Evolutionary conservation across 495 filamentous ascomycete genomes (phyloP), one percentile per base, ranked within the genome.

Genomic region (Cercophora samala): DNA sequence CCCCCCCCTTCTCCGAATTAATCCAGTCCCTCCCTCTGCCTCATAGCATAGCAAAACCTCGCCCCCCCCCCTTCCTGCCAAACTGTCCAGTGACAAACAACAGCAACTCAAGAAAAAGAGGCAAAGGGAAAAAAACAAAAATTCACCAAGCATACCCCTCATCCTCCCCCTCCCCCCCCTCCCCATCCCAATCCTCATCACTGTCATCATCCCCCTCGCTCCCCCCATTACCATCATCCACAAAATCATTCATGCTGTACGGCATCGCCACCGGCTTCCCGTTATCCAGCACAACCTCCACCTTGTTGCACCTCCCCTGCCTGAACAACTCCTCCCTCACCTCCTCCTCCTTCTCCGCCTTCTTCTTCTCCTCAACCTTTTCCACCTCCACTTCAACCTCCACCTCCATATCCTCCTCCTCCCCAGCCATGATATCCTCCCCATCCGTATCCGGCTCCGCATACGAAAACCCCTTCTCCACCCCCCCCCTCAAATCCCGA

Each of bases 281-380:
- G 74, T 96, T 94, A 72, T 96, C 93, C 62, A 97, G 89, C 21
- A 86, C 81, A 56, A 97, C 83, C 56, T 87, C 85, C n/a, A 97
- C 92, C 42, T 86, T 79, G 24, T 93, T 82, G 76, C 93, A 97
- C 82, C 92, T 82, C 1, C 93, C 91, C 58, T 95, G 93, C 18
- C 89, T 77, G 65, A 82, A 60, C 21, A 9, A 22, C 64, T 60
- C 56, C n/a, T 58, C 54, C 8, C 23, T 4, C n/a, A 8, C 46
- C 24, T 58, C 58, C 17, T 23, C 22, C 58, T 60, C 23, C 26
- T 60, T 21, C 29, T 60, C 15, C 8, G 3, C 29, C 29, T 4
- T 8, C 29, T 4, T 8, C 29, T 4, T 32, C 3, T 32, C 29
- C 29, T 24, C 52, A 55, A 5, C 15, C 9, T 32, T 8, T 8